Conservation (phyloP, 2,329 filamentous ascomycete species). For the Penicillium sp. region DNA sequence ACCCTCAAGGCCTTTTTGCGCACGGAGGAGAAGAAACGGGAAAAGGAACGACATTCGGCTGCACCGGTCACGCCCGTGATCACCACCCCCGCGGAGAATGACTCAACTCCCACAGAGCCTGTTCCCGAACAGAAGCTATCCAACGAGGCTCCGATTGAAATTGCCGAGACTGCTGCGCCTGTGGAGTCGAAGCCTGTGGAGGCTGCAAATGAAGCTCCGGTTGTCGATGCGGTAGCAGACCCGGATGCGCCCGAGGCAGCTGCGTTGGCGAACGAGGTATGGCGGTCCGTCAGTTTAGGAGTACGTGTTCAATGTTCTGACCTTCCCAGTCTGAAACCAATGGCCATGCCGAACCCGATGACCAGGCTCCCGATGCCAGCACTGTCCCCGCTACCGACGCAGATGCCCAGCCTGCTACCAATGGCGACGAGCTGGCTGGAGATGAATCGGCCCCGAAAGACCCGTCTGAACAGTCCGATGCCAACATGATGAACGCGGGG, state of each 20-base stretch:
- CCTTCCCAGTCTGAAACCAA: conserved; percentile 16
- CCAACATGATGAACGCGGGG: conserved; percentile 51
- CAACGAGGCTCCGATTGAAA: conserved; percentile 23
- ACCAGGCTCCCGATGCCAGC: conserved; percentile 14
- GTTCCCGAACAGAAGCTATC: conserved; percentile 27
- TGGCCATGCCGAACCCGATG: conserved; percentile 27
- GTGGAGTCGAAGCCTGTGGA: conserved; percentile 27
- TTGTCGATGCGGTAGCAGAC: conserved; percentile 17
- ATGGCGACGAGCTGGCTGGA: background rate
- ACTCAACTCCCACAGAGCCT: conserved; percentile 25
- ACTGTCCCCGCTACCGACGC: conserved; percentile 14
- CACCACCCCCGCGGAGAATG: conserved; percentile 33
- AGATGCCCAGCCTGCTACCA: conserved; percentile 16
- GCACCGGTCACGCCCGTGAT: conserved; percentile 41
- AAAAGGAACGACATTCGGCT: conserved; percentile 60
- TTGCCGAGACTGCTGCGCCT: conserved; percentile 17
- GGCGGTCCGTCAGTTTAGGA: background rate
- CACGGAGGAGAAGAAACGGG: conserved; percentile 87
- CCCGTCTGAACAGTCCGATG: conserved; percentile 9
- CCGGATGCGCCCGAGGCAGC: conserved; percentile 11
- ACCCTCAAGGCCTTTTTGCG: conserved; percentile 91
- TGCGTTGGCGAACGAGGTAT: conserved; percentile 30
- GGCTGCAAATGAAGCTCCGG: conserved; percentile 14
- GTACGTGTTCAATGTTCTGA: conserved; percentile 1
- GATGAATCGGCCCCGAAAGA: conserved; percentile 12